Percentiles rank a stretch among this genome's conserved stretches.
Evolutionary conservation across 345 rosid genomes (phyloP).

Genomic region (Lenwebbia sp.): DNA sequence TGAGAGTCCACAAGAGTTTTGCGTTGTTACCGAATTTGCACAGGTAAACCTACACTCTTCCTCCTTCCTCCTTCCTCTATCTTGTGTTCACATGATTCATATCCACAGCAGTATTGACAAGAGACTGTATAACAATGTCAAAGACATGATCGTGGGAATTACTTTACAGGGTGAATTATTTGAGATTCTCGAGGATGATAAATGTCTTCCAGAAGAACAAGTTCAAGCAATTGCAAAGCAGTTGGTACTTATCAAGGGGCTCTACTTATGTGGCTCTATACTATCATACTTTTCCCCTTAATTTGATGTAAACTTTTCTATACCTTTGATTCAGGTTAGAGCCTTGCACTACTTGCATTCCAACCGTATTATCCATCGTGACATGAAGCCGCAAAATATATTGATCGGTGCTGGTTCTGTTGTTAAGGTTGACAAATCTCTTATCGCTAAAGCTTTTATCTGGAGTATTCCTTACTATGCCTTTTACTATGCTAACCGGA

Average conservation of each 20-base stretch:
- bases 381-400: slow-evolving; percentile 99
- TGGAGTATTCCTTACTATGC: not conserved
- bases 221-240: slow-evolving; percentile 99
- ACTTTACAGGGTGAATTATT: slow-evolving; percentile 74
- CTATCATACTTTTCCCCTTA: not conserved
- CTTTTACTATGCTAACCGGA: not conserved
- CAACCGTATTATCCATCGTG: slow-evolving; percentile 96
- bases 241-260: slow-evolving; percentile 35
- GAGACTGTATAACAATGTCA: not conserved
- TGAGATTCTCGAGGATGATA: slow-evolving; percentile 96
- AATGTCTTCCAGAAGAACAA: slow-evolving; percentile 94
- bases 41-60: slow-evolving; percentile 35
- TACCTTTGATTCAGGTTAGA: slow-evolving; percentile 45
- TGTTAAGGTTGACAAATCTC: slow-evolving; percentile 54
- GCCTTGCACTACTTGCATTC: slow-evolving; percentile 95
- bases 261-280: not conserved
- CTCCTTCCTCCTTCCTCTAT: not conserved
- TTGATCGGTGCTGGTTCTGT: slow-evolving; percentile 90
- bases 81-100: not conserved
- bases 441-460: not conserved
- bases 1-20: slow-evolving; percentile 87
- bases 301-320: not conserved
- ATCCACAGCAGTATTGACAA: not conserved
- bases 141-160: not conserved
- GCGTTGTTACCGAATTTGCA: slow-evolving; percentile 97